These are phyloP conservation scores for Mycena citricolor DNA, from an alignment of 1,284 basidiomycete species.

Conservation along the genomic window DNA sequence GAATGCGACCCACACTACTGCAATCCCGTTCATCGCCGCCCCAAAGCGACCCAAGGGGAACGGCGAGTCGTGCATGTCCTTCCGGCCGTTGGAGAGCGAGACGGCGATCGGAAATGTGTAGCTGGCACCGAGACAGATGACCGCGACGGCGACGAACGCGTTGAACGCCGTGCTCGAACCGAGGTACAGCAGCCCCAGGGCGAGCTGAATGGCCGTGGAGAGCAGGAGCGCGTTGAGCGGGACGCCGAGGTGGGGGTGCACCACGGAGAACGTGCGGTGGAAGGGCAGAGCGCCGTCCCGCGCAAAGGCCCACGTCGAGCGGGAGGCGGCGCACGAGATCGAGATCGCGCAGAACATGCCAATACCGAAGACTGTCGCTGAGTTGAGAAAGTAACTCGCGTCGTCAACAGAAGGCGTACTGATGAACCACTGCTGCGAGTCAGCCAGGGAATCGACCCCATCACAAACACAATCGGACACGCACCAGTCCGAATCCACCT, in stretches of 20 bases:
- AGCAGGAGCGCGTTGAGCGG: slow-evolving; percentile 61
- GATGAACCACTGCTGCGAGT: slow-evolving; percentile 55
- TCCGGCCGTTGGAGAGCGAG: slow-evolving; percentile 40
- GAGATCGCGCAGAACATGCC: slow-evolving; percentile 59
- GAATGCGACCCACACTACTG: slow-evolving; percentile 49
- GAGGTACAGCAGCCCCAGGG: slow-evolving; percentile 55
- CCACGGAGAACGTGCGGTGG: slow-evolving; percentile 46
- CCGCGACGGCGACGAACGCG: slow-evolving; percentile 54
- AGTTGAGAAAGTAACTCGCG: slow-evolving; percentile 15
- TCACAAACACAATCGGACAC: slow-evolving; percentile 13
- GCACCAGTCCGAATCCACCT: slow-evolving; percentile 63
- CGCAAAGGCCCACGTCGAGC: slow-evolving; percentile 71
- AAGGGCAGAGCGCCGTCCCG: slow-evolving; percentile 69
- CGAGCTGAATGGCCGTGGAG: slow-evolving; percentile 50
- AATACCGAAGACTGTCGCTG: slow-evolving; percentile 51
- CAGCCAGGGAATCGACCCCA: not conserved
- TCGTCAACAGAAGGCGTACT: slow-evolving; percentile 33
- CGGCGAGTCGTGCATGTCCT: slow-evolving; percentile 41
- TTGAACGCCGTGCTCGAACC: slow-evolving; percentile 58
- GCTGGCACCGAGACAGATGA: slow-evolving; percentile 54
- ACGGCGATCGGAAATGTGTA: slow-evolving; percentile 54
- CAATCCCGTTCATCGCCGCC: slow-evolving; percentile 38
- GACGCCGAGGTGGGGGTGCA: slow-evolving; percentile 45
- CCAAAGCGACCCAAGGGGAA: slow-evolving; percentile 46
- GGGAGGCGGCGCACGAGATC: slow-evolving; percentile 63